Conservation (phyloP, 2,329 filamentous ascomycete genomes). For the Lomentospora prolificans region DNA sequence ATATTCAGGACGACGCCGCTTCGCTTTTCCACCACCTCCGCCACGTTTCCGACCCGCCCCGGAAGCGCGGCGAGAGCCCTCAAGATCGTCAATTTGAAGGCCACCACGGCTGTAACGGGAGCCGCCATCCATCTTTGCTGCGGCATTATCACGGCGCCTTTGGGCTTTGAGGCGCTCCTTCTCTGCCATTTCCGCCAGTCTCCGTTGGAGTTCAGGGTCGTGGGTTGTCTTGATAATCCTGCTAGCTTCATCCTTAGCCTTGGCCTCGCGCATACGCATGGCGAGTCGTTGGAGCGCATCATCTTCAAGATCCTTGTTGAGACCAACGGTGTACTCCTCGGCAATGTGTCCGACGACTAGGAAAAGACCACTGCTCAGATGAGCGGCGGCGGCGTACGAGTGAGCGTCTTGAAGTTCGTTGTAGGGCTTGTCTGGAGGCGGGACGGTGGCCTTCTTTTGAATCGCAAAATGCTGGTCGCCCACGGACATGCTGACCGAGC, state of each 20-base stretch:
- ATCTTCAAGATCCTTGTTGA: conserved; percentile 59
- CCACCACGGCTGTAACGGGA: conserved; percentile 40
- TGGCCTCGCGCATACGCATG: conserved; percentile 54
- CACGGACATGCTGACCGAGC: conserved; percentile 65
- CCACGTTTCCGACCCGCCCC: conserved; percentile 44
- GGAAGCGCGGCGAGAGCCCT: conserved; percentile 44
- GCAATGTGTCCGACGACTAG: conserved; percentile 68
- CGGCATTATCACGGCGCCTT: conserved; percentile 57
- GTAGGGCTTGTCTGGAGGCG: conserved; percentile 49
- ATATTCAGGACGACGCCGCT: conserved; percentile 52
- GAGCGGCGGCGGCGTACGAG: conserved; percentile 65
- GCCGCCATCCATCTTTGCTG: conserved; percentile 52
- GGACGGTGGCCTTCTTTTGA: conserved; percentile 59
- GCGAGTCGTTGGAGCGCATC: conserved; percentile 61
- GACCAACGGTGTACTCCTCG: conserved; percentile 59
- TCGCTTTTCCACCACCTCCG: conserved; percentile 38
- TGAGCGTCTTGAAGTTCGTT: conserved; percentile 61
- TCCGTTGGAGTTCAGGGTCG: conserved; percentile 68
- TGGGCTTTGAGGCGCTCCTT: conserved; percentile 61
- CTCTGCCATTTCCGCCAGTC: conserved; percentile 62
- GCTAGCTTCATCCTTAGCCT: conserved; percentile 45
- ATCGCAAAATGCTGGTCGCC: conserved; percentile 70
- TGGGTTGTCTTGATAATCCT: conserved; percentile 62
- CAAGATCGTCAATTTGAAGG: conserved; percentile 59
- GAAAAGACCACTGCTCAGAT: conserved; percentile 56